A percentile compares a stretch with the other conserved stretches of the same genome.
Evolutionary conservation across 306 rosid genomes (phyloP).

Genomic region (Lithocarpus polystachyus): DNA sequence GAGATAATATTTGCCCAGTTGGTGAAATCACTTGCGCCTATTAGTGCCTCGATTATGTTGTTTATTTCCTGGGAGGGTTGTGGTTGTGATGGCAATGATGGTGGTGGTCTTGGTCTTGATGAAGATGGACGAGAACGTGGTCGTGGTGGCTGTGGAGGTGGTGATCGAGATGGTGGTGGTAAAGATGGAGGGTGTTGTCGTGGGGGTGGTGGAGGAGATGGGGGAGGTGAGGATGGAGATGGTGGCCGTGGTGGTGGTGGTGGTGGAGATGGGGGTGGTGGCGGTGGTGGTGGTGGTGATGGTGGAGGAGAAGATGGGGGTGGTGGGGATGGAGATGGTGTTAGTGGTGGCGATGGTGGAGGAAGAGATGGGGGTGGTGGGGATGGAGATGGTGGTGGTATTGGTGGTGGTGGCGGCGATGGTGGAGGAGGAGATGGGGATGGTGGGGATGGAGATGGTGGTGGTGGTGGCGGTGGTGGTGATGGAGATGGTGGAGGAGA

Average conservation of each 20-base stretch:
- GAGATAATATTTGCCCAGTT: slow-evolving; percentile 49
- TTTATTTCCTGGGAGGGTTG: slow-evolving; percentile 31
- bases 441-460: neutral
- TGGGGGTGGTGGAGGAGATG: neutral
- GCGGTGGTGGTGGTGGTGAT: neutral
- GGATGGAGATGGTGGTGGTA: neutral
- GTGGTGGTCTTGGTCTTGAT: neutral
- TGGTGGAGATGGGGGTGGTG: neutral
- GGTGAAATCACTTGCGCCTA: slow-evolving; percentile 56
- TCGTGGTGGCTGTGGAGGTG: neutral
- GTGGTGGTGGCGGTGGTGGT: neutral
- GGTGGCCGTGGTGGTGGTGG: neutral
- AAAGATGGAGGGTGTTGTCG: neutral
- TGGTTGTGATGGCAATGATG: neutral
- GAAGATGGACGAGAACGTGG: neutral
- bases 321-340: neutral
- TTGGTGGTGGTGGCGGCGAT: neutral
- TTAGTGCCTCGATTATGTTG: slow-evolving; percentile 67
- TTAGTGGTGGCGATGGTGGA: neutral
- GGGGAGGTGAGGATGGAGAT: neutral
- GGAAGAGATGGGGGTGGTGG: neutral
- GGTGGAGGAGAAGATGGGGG: neutral
- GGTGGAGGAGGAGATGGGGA: neutral
- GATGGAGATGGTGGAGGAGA: neutral
- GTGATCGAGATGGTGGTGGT: neutral